Conservation (phyloP, 495 filamentous ascomycete genomes). For the Aspergillus diversus region DNA sequence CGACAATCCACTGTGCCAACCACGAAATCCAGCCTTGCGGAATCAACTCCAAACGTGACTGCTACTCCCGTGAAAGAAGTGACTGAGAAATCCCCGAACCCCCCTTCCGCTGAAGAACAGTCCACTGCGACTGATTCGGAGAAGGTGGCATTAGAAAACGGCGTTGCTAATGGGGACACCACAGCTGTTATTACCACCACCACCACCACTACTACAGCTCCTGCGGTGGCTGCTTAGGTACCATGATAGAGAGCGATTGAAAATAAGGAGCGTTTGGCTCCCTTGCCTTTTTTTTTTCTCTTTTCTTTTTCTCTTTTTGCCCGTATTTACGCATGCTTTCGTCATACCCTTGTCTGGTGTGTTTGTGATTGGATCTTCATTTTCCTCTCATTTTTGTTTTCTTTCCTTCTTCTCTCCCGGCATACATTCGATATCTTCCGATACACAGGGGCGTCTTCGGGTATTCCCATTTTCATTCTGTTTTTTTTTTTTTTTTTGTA, state of each 20-base stretch:
- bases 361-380: background rate
- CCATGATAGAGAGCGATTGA: background rate
- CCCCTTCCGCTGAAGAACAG: background rate
- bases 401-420: background rate
- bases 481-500: background rate
- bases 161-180: background rate
- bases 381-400: background rate
- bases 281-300: background rate
- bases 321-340: background rate
- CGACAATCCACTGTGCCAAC: slow-evolving; percentile 41
- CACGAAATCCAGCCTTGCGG: background rate
- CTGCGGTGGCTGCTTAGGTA: background rate
- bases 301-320: background rate
- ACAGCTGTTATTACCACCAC: background rate
- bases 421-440: background rate
- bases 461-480: background rate
- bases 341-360: background rate
- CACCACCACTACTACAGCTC: background rate
- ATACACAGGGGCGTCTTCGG: background rate
- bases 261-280: background rate
- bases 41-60: background rate
- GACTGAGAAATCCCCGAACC: background rate
- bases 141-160: background rate
- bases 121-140: background rate
- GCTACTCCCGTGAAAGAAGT: background rate